These are phyloP conservation scores for Ophiostoma fasciatum DNA, from an alignment of 2,329 filamentous ascomycete species.

Conservation along the genomic window DNA sequence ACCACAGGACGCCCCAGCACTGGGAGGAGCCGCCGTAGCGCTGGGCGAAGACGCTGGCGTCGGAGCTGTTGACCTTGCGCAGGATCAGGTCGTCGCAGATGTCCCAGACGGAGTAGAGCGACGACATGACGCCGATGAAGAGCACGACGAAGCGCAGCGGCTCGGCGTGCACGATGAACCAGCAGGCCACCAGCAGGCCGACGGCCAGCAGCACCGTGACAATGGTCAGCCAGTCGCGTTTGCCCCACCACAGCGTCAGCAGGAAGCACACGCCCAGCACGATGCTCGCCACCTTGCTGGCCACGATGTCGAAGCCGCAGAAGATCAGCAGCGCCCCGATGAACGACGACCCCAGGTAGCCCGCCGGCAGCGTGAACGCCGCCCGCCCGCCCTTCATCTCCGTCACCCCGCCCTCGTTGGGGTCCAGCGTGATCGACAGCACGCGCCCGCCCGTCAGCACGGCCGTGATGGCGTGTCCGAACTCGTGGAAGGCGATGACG, in stretches of 20 bases:
- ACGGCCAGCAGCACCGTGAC: constrained; percentile 54
- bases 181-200: constrained; percentile 55
- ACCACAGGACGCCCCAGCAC: constrained; percentile 73
- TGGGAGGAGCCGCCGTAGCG: constrained; percentile 65
- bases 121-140: constrained; percentile 73
- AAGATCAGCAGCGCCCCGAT: constrained; percentile 68
- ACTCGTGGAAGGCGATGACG: constrained; percentile 71
- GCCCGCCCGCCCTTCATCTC: constrained; percentile 59
- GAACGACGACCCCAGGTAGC: constrained; percentile 62
- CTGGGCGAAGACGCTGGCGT: constrained; percentile 66
- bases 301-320: constrained; percentile 68
- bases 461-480: constrained; percentile 60
- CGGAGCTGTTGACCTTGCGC: constrained; percentile 65
- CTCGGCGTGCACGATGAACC: constrained; percentile 68
- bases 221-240: constrained; percentile 65
- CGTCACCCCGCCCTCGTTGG: constrained; percentile 63
- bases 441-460: constrained; percentile 59
- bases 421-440: constrained; percentile 45
- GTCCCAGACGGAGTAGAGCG: constrained; percentile 70
- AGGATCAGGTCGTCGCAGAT: constrained; percentile 73
- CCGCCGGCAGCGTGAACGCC: constrained; percentile 59
- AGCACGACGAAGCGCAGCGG: constrained; percentile 54
- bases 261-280: constrained; percentile 60
- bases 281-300: constrained; percentile 64
- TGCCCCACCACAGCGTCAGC: constrained; percentile 70